phyloP scores from a whole-genome alignment of 2,329 filamentous ascomycete genomes.

The Claviceps arundinis region DNA sequence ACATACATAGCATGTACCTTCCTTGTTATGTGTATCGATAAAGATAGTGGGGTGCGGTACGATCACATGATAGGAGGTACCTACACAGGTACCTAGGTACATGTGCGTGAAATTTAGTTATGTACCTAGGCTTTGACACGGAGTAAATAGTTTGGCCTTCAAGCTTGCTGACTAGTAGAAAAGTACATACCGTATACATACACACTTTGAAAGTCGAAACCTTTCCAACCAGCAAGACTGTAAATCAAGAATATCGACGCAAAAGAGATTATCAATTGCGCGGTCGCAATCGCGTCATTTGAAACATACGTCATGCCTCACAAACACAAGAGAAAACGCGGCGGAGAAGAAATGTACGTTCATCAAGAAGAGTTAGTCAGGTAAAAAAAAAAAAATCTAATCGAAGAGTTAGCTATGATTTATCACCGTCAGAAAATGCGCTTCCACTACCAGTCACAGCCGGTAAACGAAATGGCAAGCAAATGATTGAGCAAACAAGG shows the following conservation, averaged over 20 bases:
- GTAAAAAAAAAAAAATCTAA: conserved; percentile 6
- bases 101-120: no score
- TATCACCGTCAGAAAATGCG: conserved; percentile 35
- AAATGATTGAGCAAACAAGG: conserved; percentile 22
- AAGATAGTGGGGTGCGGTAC: no score
- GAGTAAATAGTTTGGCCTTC: no score
- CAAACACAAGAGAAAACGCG: conserved; percentile 62
- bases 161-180: no score
- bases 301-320: conserved; percentile 53
- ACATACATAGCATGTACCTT: no score
- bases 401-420: conserved; percentile 28
- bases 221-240: not conserved
- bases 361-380: not conserved
- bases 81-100: no score
- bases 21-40: no score
- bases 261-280: not conserved
- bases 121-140: no score
- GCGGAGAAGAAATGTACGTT: conserved; percentile 40
- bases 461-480: conserved; percentile 15
- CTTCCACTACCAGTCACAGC: conserved; percentile 35
- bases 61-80: no score
- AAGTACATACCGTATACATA: no score
- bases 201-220: no score
- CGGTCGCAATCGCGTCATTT: conserved; percentile 3
- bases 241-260: not conserved